Percentiles rank a stretch among this genome's conserved stretches.
These are phyloP conservation scores for Brassica cretica DNA, from an alignment of 345 rosid genomes.

Conservation along the genomic window DNA sequence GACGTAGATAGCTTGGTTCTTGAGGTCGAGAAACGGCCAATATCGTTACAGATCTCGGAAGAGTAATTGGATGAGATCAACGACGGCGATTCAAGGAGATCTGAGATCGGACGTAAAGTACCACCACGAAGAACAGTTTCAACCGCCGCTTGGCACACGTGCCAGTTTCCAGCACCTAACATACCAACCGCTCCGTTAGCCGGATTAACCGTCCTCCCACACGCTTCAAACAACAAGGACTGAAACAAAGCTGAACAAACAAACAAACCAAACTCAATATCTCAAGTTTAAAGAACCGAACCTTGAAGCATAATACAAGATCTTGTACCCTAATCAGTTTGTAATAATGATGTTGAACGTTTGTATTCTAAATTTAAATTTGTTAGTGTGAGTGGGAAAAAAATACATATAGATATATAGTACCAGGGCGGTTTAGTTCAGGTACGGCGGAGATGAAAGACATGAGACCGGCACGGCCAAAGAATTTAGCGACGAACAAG, in stretches of 20 bases:
- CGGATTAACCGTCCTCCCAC: constrained; percentile 64
- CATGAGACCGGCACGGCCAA: constrained; percentile 99
- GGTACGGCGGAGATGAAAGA: constrained; percentile 94
- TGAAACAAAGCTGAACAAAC: constrained; percentile 57
- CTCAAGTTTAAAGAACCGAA: not conserved
- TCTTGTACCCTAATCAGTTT: not conserved
- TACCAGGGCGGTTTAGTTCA: constrained; percentile 82
- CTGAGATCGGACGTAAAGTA: constrained; percentile 43
- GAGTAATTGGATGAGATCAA: constrained; percentile 53
- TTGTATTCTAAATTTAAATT: not conserved
- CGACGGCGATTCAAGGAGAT: constrained; percentile 34
- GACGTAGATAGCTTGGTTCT: constrained; percentile 53
- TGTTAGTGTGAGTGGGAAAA: too few species aligned
- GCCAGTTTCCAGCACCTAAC: constrained; percentile 68
- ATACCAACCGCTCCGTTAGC: constrained; percentile 70
- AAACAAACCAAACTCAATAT: not conserved
- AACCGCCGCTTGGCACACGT: constrained; percentile 55
- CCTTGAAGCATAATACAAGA: too few species aligned
- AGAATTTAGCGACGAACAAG: constrained; percentile 91
- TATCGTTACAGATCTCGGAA: constrained; percentile 45
- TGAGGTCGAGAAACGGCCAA: constrained; percentile 30
- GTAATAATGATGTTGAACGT: not conserved
- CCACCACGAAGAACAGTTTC: constrained; percentile 65
- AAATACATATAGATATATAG: not conserved
- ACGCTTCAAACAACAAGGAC: constrained; percentile 67